Percentiles rank a stretch among this genome's conserved stretches.
These are phyloP conservation scores for Sclerotinia borealis DNA, from an alignment of 2,329 filamentous ascomycete genomes.

Conservation along the genomic window DNA sequence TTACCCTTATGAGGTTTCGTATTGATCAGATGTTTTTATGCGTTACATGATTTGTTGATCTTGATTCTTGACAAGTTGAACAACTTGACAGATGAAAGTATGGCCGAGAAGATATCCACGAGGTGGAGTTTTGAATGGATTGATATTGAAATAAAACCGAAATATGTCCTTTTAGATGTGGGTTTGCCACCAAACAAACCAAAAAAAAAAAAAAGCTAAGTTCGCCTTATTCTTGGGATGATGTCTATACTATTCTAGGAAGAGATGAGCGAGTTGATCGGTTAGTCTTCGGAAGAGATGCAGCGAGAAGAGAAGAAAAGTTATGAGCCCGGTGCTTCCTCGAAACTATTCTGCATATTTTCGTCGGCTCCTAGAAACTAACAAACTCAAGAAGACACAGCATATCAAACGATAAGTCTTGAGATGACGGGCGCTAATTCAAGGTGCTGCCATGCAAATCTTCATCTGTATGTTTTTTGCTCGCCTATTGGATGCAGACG, in stretches of 20 bases:
- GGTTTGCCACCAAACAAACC: background rate
- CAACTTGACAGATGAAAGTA: background rate
- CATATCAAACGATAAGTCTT: background rate
- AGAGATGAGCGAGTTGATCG: background rate
- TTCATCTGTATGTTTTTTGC: background rate
- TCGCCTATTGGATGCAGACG: background rate
- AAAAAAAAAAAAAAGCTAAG: background rate
- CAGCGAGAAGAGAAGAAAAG: background rate
- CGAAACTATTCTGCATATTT: background rate
- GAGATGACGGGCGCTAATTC: background rate
- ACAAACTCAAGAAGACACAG: background rate
- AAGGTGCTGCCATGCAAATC: background rate
- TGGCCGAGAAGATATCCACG: slow-evolving; percentile 7
- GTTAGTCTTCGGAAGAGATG: background rate
- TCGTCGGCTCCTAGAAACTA: background rate
- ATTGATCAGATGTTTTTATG: background rate
- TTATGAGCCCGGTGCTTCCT: background rate
- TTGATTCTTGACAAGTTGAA: too few relatives aligned
- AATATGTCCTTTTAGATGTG: slow-evolving; percentile 6
- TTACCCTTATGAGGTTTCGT: background rate
- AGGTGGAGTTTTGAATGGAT: slow-evolving; percentile 3
- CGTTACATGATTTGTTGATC: background rate
- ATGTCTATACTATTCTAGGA: background rate
- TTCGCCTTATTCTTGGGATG: background rate
- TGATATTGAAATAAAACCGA: slow-evolving; percentile 5